phyloP scores from a whole-genome alignment of 441 rosid genomes.

The Bocquillonia castaneifolia region DNA sequence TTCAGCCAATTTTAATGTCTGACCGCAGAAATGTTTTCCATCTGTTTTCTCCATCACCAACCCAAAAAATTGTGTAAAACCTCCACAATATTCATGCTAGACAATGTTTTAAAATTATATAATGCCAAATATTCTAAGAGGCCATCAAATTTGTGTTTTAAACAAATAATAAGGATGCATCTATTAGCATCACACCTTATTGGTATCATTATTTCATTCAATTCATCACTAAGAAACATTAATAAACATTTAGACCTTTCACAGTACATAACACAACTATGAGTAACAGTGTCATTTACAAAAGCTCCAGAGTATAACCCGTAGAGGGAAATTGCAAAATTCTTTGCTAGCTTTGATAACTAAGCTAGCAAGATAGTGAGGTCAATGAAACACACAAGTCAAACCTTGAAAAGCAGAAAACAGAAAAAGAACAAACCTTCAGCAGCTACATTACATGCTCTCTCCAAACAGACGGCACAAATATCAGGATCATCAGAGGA shows the following conservation, averaged over 20 bases:
- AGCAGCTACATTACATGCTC: slow-evolving; percentile 83
- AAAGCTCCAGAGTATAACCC: background rate
- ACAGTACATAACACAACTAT: too few species aligned
- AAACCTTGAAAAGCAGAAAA: slow-evolving; percentile 6
- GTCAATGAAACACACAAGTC: background rate
- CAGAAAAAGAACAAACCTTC: slow-evolving; percentile 55
- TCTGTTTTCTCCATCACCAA: too few species aligned
- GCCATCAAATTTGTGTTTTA: too few species aligned
- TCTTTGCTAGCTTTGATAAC: slow-evolving; percentile 2
- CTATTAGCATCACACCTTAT: background rate
- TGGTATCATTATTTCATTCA: background rate
- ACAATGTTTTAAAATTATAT: too few species aligned
- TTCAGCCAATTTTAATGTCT: too few species aligned
- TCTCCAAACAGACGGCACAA: slow-evolving; percentile 94
- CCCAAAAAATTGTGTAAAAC: too few species aligned
- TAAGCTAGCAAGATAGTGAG: slow-evolving; percentile 3
- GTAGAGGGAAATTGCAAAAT: background rate
- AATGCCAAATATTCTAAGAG: too few species aligned
- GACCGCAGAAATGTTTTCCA: too few species aligned
- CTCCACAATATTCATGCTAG: too few species aligned
- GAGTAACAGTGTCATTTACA: too few species aligned
- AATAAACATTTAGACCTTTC: too few species aligned
- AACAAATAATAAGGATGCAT: too few species aligned
- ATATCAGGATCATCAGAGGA: slow-evolving; percentile 67
- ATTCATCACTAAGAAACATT: background rate